These are phyloP conservation scores for Coemansia erecta DNA, from an alignment of 192 early-diverging fungal species.

Conservation along the genomic window DNA sequence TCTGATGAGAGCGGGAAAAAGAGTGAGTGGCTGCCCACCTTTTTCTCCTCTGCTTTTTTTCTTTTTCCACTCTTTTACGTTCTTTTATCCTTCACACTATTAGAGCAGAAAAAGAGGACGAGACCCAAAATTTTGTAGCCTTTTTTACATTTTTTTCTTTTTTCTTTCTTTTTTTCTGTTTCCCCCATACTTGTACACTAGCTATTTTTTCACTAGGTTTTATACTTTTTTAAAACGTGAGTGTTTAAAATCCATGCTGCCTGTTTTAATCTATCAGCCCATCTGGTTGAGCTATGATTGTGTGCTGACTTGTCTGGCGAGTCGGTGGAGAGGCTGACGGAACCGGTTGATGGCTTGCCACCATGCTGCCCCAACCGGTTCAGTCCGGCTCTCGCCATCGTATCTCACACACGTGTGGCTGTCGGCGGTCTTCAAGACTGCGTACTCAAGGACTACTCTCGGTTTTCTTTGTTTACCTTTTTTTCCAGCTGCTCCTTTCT, in stretches of 20 bases:
- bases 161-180: constrained; percentile 10
- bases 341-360: too few species aligned
- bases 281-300: neutral
- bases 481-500: neutral
- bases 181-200: constrained; percentile 1
- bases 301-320: neutral
- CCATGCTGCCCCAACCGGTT: neutral
- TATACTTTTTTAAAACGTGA: constrained; percentile 10
- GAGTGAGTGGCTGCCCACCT: constrained; percentile 25
- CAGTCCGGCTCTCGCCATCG: too few species aligned
- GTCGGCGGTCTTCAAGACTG: too few species aligned
- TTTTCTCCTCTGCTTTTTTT: constrained; percentile 46
- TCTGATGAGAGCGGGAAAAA: constrained; percentile 15
- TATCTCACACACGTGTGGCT: too few species aligned
- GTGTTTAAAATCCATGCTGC: neutral
- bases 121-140: constrained; percentile 2
- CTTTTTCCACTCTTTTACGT: constrained; percentile 25
- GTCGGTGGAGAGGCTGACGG: neutral
- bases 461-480: constrained; percentile 7
- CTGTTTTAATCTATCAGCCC: neutral
- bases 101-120: constrained; percentile 15
- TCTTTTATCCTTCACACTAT: constrained; percentile 11
- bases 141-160: constrained; percentile 11
- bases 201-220: constrained; percentile 6
- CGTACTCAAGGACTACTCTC: neutral